Evolutionary conservation across 2,329 filamentous ascomycete species (phyloP).

Genomic region (Aspergillus oerlinghausenensis): DNA sequence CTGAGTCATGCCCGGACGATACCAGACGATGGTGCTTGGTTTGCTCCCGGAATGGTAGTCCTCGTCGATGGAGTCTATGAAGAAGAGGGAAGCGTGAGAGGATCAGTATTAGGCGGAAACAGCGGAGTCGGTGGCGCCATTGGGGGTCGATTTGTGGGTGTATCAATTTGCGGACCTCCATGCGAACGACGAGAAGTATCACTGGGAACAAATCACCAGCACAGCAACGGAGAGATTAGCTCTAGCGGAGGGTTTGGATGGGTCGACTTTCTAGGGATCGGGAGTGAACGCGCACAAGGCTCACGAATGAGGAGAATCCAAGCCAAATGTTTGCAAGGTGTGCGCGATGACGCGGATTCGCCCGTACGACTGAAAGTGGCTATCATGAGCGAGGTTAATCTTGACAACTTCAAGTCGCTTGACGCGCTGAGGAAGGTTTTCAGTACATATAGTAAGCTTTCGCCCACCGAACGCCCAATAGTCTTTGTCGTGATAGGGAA

Average conservation of each 20-base stretch:
- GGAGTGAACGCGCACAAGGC: constrained; percentile 80
- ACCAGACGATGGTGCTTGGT: constrained; percentile 84
- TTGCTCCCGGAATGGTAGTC: constrained; percentile 92
- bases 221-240: constrained; percentile 31
- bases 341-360: constrained; percentile 20
- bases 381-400: constrained; percentile 79
- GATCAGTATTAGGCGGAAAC: constrained; percentile 67
- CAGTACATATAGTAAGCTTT: constrained; percentile 63
- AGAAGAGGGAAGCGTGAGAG: constrained; percentile 69
- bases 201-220: constrained; percentile 61
- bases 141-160: constrained; percentile 85
- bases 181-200: constrained; percentile 79
- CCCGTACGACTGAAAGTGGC: constrained; percentile 53
- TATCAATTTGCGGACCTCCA: constrained; percentile 86
- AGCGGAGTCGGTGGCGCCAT: constrained; percentile 84
- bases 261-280: constrained; percentile 92
- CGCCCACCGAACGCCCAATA: constrained; percentile 63
- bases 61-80: constrained; percentile 95
- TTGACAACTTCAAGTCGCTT: constrained; percentile 77
- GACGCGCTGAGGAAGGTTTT: constrained; percentile 78
- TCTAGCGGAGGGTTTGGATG: constrained; percentile 84
- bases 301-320: constrained; percentile 78
- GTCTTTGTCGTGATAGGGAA: constrained; percentile 82
- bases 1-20: constrained; percentile 74
- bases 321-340: constrained; percentile 55